Base-by-base conservation (phyloP, 2,329 filamentous ascomycete genomes). In the Achaetomium macrosporum region DNA sequence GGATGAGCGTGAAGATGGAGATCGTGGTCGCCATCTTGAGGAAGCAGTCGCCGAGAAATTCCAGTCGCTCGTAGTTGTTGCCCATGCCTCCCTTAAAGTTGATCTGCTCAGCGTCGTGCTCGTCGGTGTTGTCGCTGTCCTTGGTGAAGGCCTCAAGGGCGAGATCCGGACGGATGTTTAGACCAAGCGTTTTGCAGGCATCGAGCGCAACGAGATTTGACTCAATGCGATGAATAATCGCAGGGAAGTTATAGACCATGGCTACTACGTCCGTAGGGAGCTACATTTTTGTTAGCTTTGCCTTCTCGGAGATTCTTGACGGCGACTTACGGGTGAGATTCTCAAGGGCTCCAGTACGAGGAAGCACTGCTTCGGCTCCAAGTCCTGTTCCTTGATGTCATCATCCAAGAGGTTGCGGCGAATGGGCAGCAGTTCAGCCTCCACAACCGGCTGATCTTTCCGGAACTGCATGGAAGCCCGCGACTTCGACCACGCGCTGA, bases 21-120 rank as follows among this genome's bases (percentile, higher is more conserved):
- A 99, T 90, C 0, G 91, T 92, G 0, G 92, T 96, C 11, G 88
- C 89, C 84, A 96, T 92, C 70, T 99, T 99, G 54, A 99, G 76
- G 63, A 96, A 96, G 33, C 86, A 88, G 66, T 99, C 93, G 0
- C 93, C 93, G 2, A 97, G 76, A 55, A 96, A 95, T 64, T 99
- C 93, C 0, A 97, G 77, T 12, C 93, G 82, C 68, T 99, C 93
- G 63, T 99, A 99, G 61, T 97, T 97, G 37, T 85, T 85, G 1
- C 90, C 90, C 90, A 96, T 96, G 2, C 90, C 91, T 44, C 79
- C 75, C 61, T 90, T 87, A 43, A 91, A 83, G 60, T 90, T 88
- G 48, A 89, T 70, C 37, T 87, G 81, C 52, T 85, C 77, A 33
- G 78, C 73, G 0, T 74, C 76, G 55, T 89, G 80, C 36, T 95